Conservation (phyloP, 177 flowering plant genomes). For the Telopea speciosissima region DNA sequence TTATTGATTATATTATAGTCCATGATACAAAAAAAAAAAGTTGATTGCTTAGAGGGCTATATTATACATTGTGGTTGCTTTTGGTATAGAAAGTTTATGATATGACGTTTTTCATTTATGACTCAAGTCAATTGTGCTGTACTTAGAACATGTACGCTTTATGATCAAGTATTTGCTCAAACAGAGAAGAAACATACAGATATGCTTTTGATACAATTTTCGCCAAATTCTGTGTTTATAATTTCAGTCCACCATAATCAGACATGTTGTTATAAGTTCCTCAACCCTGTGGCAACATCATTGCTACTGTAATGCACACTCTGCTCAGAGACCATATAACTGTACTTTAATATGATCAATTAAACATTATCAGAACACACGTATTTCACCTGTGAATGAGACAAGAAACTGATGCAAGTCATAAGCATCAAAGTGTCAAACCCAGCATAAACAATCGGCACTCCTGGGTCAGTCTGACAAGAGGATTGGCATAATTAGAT, state of each 20-base stretch:
- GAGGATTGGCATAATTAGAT: conserved; percentile 5
- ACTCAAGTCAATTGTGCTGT: background rate
- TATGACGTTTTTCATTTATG: background rate
- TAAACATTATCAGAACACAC: background rate
- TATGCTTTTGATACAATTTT: background rate
- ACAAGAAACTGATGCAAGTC: conserved; percentile 80
- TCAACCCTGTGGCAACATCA: background rate
- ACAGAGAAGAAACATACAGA: background rate
- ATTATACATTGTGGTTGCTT: background rate
- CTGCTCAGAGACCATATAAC: too few relatives aligned
- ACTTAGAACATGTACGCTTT: background rate
- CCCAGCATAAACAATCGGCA: conserved; percentile 96
- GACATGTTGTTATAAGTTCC: too few relatives aligned
- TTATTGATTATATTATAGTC: too few relatives aligned
- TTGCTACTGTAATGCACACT: too few relatives aligned
- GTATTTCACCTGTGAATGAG: conserved; percentile 78
- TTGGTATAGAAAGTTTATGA: background rate
- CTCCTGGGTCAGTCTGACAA: conserved; percentile 94
- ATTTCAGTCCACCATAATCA: too few relatives aligned
- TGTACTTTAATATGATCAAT: too few relatives aligned
- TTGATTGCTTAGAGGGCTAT: background rate
- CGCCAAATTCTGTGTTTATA: background rate
- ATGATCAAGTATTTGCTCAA: too few relatives aligned
- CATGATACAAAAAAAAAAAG: background rate
- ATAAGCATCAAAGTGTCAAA: conserved; percentile 95